Base-by-base conservation (phyloP, 148 eudicot species). In the Selenicereus undatus region DNA sequence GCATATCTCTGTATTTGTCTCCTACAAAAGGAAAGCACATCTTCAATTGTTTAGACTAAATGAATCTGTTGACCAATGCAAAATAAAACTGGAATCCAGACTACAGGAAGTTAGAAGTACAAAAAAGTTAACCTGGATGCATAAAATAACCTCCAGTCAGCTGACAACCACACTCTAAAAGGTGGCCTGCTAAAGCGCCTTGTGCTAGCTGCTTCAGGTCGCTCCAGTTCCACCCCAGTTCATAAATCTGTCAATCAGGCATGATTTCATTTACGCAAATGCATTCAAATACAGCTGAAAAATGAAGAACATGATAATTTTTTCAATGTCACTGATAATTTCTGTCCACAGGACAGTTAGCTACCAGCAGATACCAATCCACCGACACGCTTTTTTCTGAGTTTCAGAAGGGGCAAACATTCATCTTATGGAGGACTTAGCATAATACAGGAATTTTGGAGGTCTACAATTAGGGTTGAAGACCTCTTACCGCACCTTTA, bases 131-230 rank as follows among this genome's bases (percentile, higher is more conserved):
- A 93, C 99, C 98, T 86, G 99, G 97, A 88, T 96, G 98, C 95
- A 94, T 91, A 78, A 91, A 92, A 87, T 94, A 97, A 77, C 99
- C 99, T 82, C 99, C 99, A 66, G 98, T 97, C 65, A 97, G 92
- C 76, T 97, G 99, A 88, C 99, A 94, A 78, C 99, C 99, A 82
- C 99, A 97, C 87, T 97, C 99, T 78, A 97, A 86, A 83, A 97
- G 92, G 79, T 97, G 99, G 48, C 98, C 99, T 68, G 98, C 99
- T 83, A 97, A 84, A 82, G 94, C 81, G 71, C 99, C 99, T 83
- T 92, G 98, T 27, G 99, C 98, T 45, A 97, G 87, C 80, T 82
- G 82, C 65, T 88, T 90, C 21, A 86, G 81, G 76, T 94, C 97
- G 88, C 92, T 83, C 97, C 97, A 97, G 82, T 97, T 87, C 99